Conservation (phyloP, 371 early-diverging fungal species). For the Rhizomucor miehei region DNA sequence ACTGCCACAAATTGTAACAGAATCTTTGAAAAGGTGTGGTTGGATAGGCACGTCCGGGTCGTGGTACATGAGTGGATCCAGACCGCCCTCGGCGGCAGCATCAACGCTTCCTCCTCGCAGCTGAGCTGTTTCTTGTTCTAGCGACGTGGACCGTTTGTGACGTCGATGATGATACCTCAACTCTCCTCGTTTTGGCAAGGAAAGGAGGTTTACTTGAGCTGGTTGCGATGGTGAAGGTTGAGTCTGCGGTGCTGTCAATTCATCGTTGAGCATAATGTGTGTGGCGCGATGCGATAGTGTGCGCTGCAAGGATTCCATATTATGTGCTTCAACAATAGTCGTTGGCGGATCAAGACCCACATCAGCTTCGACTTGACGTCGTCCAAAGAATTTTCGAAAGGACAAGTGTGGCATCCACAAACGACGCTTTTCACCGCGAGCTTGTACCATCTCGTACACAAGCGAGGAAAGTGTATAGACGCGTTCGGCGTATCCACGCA, state of each 20-base stretch:
- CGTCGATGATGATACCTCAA: no score
- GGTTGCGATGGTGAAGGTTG: no score
- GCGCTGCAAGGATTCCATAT: slow-evolving; percentile 4
- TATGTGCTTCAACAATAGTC: slow-evolving; percentile 4
- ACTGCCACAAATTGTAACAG: slow-evolving; percentile 27
- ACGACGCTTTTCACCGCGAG: slow-evolving; percentile 15
- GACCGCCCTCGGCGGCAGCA: not conserved
- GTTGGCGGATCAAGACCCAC: slow-evolving; percentile 28
- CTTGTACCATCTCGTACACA: slow-evolving; percentile 36
- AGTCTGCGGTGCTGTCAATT: no score
- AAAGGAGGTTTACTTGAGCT: no score
- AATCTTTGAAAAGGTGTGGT: slow-evolving; percentile 24
- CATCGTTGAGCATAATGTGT: not conserved
- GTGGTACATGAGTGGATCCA: slow-evolving; percentile 24
- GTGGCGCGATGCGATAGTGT: slow-evolving; percentile 12
- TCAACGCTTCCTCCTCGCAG: no score
- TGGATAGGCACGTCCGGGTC: slow-evolving; percentile 47
- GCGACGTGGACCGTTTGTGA: no score
- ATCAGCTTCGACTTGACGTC: slow-evolving; percentile 7
- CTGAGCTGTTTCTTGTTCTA: no score
- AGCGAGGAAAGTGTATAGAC: slow-evolving; percentile 40
- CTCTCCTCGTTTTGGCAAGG: no score
- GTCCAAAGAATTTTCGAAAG: slow-evolving; percentile 17
- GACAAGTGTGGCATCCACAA: slow-evolving; percentile 34
- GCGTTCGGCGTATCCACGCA: slow-evolving; percentile 39